Evolutionary conservation across 2,329 filamentous ascomycete species (phyloP), one percentile per base, ranked within the genome.

Genomic region (Ascochyta lentis): DNA sequence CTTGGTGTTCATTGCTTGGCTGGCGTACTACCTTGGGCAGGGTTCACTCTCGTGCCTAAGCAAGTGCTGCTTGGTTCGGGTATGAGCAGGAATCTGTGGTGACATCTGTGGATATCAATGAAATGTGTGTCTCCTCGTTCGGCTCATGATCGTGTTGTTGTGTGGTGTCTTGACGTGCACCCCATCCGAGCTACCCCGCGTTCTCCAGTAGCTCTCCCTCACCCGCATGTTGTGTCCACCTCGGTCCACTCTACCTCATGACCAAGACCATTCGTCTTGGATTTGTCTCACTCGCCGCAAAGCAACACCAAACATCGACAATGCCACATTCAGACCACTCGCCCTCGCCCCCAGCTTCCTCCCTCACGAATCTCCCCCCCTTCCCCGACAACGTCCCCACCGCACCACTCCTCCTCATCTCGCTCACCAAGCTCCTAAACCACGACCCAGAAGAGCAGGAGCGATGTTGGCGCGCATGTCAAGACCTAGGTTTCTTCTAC

Each of bases 401-500:
- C 6, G 78, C 76, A 22, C 76, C 76, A 9, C 66, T 80, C 1
- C 66, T 77, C 5, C 73, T 73, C 44, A 76, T 80, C 27, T 79
- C 77, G 1, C 70, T 80, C 13, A 49, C 64, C 12, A 77, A 76
- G 45, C 67, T 81, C 4, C 67, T 77, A n/a, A 42, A 61, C 12
- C 56, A 65, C 13, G 72, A 79, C 47, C 3, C 47, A 10, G 63
- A 60, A 23, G 78, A 79, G 44, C 61, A 73, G 57, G 67, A 76
- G 16, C 64, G 71, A 15, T 74, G 77, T 29, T 78, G 77, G 64
- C 58, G 75, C 40, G 76, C 77, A 6, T 79, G 77, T 63, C 76
- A 76, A 49, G 77, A 83, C 3, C 72, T 85, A 0, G 83, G 83
- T 1, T 85, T 86, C 72, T 85, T 85, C 72, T 85, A 85, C 59